A percentile compares a stretch with the other conserved stretches of the same genome.
Evolutionary conservation across 495 filamentous ascomycete genomes (phyloP).

Genomic region (Terfezia boudieri): DNA sequence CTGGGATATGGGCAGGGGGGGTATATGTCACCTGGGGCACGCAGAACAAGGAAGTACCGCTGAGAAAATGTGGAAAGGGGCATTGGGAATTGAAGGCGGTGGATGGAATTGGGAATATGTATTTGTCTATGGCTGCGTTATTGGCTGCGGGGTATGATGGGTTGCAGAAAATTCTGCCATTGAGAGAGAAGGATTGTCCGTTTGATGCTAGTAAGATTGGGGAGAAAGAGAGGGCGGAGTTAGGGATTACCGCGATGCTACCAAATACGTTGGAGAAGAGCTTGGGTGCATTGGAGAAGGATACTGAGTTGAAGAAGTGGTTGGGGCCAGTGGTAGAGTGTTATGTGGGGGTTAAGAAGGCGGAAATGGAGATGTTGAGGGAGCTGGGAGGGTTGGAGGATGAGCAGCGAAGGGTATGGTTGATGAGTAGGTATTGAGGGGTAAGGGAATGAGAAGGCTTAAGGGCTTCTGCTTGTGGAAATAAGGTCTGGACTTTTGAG

Average conservation of each 20-base stretch:
- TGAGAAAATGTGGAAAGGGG: conserved; percentile 28
- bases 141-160: conserved; percentile 35
- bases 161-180: conserved; percentile 23
- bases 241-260: conserved; percentile 32
- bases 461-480: too few species aligned
- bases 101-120: conserved; percentile 54
- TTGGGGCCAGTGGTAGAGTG: conserved; percentile 36
- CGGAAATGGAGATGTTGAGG: conserved; percentile 26
- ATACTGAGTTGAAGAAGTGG: conserved; percentile 24
- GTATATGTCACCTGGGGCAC: conserved; percentile 55
- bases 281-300: conserved; percentile 26
- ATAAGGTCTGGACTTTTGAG: too few species aligned
- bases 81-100: conserved; percentile 52
- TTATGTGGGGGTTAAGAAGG: conserved; percentile 38
- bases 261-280: conserved; percentile 32
- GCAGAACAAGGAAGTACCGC: conserved; percentile 47
- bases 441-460: too few species aligned
- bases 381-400: conserved; percentile 25
- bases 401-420: conserved; percentile 30
- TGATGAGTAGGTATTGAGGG: conserved; percentile 19
- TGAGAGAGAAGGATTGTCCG: conserved; percentile 19
- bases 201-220: conserved; percentile 32
- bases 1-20: conserved; percentile 52
- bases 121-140: conserved; percentile 43
- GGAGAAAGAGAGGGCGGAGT: conserved; percentile 25